phyloP scores from a whole-genome alignment of 2,329 filamentous ascomycete genomes.

The Knufia petricola region DNA sequence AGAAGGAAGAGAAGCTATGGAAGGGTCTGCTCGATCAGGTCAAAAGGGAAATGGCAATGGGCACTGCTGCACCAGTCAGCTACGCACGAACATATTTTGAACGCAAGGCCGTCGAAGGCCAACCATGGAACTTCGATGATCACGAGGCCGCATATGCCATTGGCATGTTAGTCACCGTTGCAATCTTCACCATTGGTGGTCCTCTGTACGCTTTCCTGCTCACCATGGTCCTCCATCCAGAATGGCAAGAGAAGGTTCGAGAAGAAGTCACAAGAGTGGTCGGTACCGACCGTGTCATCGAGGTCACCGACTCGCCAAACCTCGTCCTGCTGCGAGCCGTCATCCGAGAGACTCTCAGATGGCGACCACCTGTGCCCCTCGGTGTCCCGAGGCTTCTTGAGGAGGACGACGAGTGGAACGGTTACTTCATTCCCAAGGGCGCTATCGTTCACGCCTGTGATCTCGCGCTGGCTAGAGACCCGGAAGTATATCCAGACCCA shows the following conservation, averaged over 20 bases:
- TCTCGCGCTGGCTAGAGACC: constrained; percentile 26
- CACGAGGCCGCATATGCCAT: constrained; percentile 24
- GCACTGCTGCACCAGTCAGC: constrained; percentile 19
- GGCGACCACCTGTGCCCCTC: constrained; percentile 40
- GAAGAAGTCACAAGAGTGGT: constrained; percentile 38
- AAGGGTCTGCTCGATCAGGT: constrained; percentile 24
- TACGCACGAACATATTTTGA: constrained; percentile 23
- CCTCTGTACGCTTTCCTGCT: constrained; percentile 26
- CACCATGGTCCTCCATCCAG: constrained; percentile 40
- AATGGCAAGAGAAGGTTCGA: constrained; percentile 39
- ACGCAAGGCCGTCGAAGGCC: constrained; percentile 19
- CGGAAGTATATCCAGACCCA: constrained; percentile 25
- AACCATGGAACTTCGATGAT: constrained; percentile 21
- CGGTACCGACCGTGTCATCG: constrained; percentile 32
- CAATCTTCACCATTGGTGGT: constrained; percentile 24
- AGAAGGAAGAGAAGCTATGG: constrained; percentile 25
- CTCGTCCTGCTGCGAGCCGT: constrained; percentile 33
- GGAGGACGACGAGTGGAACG: constrained; percentile 41
- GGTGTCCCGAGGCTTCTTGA: constrained; percentile 45
- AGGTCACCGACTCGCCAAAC: constrained; percentile 32
- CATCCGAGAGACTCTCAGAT: constrained; percentile 37
- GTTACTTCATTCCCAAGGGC: constrained; percentile 43
- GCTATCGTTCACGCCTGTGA: constrained; percentile 35
- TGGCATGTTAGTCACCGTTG: constrained; percentile 23
- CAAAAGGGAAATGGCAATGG: constrained; percentile 19